Evolutionary conservation across 2,329 filamentous ascomycete species (phyloP).

Genomic region (Claviceps capensis): DNA sequence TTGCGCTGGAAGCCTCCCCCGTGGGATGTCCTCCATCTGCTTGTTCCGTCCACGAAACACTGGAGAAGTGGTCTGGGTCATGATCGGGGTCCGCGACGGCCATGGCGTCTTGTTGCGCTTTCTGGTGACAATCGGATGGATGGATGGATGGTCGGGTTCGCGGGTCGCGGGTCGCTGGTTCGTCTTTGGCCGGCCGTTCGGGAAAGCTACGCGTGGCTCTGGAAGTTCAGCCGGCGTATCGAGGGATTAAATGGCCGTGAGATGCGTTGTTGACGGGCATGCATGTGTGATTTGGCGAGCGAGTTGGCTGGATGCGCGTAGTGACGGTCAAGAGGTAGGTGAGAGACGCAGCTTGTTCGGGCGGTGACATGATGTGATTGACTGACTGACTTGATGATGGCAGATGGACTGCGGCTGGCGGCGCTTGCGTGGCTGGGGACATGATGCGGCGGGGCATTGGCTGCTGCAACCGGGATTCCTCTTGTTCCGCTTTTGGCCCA

Average conservation of each 20-base stretch:
- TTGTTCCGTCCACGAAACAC: slow-evolving; percentile 63
- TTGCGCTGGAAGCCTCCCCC: slow-evolving; percentile 29
- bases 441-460: no score
- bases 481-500: no score
- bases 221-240: neutral
- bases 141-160: neutral
- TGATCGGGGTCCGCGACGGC: slow-evolving; percentile 40
- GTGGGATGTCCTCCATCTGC: slow-evolving; percentile 21
- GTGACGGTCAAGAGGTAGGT: neutral
- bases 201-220: neutral
- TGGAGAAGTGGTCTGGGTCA: slow-evolving; percentile 62
- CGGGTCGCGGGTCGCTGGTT: neutral
- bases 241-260: neutral
- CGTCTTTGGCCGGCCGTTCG: neutral
- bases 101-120: slow-evolving; percentile 8
- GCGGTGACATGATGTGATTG: neutral
- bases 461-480: no score
- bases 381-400: neutral
- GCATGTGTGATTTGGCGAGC: neutral
- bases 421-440: no score
- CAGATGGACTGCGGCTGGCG: neutral
- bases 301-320: neutral
- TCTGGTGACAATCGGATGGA: neutral
- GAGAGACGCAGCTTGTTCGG: neutral
- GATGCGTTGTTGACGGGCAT: neutral